Evolutionary conservation across 176 grass and related monocot species (phyloP).

Genomic region (Eragrostis nindensis): DNA sequence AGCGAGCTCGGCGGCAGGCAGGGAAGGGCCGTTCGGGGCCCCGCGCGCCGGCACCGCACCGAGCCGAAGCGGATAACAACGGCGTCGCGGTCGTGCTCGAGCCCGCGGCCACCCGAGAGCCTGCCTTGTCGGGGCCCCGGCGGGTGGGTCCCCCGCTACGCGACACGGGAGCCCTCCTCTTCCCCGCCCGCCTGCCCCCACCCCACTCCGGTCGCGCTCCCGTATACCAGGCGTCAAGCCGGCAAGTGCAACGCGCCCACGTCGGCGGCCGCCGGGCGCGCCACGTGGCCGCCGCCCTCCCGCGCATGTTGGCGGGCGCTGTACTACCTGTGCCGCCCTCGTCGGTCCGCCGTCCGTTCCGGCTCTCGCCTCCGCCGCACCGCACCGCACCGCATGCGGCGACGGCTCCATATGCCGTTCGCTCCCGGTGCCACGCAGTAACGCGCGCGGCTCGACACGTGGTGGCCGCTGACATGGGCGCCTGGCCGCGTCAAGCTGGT

Average conservation of each 20-base stretch:
- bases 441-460: neutral
- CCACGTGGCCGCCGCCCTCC: slow-evolving; percentile 46
- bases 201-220: neutral
- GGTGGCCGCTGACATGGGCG: neutral
- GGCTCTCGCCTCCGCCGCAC: neutral
- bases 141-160: neutral
- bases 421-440: neutral
- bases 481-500: neutral
- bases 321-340: neutral
- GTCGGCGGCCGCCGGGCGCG: neutral
- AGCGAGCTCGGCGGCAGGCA: too few relatives aligned
- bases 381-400: neutral
- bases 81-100: slow-evolving; percentile 35
- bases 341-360: slow-evolving; percentile 19
- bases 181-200: neutral
- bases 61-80: slow-evolving; percentile 34
- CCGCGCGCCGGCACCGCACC: neutral
- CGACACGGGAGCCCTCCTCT: neutral
- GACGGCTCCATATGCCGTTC: neutral
- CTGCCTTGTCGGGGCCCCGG: slow-evolving; percentile 22
- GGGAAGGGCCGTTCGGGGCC: neutral
- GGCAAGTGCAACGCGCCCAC: neutral
- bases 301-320: slow-evolving; percentile 9
- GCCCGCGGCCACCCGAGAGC: neutral
- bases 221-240: neutral